phyloP scores from a whole-genome alignment of 768 basidiomycete species.

The Leccinellum albellum region DNA sequence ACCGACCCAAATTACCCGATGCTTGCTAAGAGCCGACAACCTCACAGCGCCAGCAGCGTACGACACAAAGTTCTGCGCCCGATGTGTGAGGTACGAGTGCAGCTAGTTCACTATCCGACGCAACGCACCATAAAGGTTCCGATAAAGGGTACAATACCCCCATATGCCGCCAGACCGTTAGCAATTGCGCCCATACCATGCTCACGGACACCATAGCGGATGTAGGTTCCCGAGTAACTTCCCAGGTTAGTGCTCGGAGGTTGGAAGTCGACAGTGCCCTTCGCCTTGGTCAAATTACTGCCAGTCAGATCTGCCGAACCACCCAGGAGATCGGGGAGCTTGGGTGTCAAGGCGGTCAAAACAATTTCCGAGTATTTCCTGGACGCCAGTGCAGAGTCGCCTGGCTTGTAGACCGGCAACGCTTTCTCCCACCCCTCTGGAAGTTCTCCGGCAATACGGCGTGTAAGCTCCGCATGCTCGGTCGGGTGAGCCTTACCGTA shows the following conservation, averaged over 20 bases:
- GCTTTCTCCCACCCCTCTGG: slow-evolving; percentile 83
- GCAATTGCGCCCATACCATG: slow-evolving; percentile 96
- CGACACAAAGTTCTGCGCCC: slow-evolving; percentile 78
- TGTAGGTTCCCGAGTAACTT: slow-evolving; percentile 80
- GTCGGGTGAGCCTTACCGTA: slow-evolving; percentile 79
- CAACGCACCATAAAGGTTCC: slow-evolving; percentile 85
- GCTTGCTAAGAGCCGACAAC: slow-evolving; percentile 82
- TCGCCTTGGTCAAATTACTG: slow-evolving; percentile 87
- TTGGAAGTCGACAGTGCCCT: slow-evolving; percentile 87
- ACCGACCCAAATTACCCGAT: slow-evolving; percentile 94
- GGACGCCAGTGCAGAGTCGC: slow-evolving; percentile 82
- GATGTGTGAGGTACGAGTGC: slow-evolving; percentile 6
- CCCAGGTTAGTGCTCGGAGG: slow-evolving; percentile 82
- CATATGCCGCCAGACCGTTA: slow-evolving; percentile 88
- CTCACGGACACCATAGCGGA: slow-evolving; percentile 96
- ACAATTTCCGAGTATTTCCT: slow-evolving; percentile 92
- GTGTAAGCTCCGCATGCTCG: slow-evolving; percentile 81
- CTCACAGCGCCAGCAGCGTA: slow-evolving; percentile 93
- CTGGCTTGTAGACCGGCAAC: slow-evolving; percentile 80
- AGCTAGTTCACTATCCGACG: slow-evolving; percentile 17
- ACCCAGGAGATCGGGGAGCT: slow-evolving; percentile 81
- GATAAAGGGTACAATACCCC: slow-evolving; percentile 85
- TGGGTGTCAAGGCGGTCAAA: slow-evolving; percentile 68
- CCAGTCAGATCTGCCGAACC: slow-evolving; percentile 93
- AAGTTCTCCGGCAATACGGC: slow-evolving; percentile 80